phyloP scores from a whole-genome alignment of 2,329 filamentous ascomycete species.

The Penicillium olsonii region DNA sequence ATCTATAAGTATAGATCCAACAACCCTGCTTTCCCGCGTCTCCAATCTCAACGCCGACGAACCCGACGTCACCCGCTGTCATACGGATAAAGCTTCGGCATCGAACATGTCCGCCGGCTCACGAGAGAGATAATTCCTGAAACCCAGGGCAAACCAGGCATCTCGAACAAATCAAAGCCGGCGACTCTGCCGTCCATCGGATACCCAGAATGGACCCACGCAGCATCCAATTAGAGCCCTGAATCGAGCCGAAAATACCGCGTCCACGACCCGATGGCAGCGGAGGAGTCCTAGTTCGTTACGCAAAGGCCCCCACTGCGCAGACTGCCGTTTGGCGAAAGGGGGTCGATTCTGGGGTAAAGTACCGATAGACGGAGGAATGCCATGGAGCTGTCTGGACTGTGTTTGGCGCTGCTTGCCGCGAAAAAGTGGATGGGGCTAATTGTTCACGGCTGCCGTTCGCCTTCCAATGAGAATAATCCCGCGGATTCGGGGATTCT shows the following conservation, averaged over 20 bases:
- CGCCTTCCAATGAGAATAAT: neutral
- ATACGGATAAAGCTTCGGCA: slow-evolving; percentile 16
- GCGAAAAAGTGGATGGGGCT: neutral
- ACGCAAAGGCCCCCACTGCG: slow-evolving; percentile 7
- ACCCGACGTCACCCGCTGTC: slow-evolving; percentile 14
- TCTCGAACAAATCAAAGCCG: slow-evolving; percentile 2
- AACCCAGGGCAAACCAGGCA: neutral
- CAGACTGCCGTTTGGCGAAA: neutral
- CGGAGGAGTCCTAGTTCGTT: slow-evolving; percentile 8
- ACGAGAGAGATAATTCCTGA: slow-evolving; percentile 1
- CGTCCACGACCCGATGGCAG: slow-evolving; percentile 14
- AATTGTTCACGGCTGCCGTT: neutral
- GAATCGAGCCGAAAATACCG: slow-evolving; percentile 21
- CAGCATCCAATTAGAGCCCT: slow-evolving; percentile 14
- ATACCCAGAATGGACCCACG: slow-evolving; percentile 10
- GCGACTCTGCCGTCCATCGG: slow-evolving; percentile 16
- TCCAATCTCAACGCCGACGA: neutral
- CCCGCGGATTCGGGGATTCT: neutral
- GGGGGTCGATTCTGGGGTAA: slow-evolving; percentile 19
- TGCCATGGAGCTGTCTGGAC: neutral
- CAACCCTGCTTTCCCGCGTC: neutral
- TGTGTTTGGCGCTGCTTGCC: neutral
- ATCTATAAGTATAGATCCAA: slow-evolving; percentile 19
- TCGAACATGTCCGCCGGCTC: slow-evolving; percentile 5
- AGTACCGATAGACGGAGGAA: slow-evolving; percentile 25